These are phyloP conservation scores for Rhododendron simsii DNA, from an alignment of 148 eudicot species.

Conservation along the genomic window DNA sequence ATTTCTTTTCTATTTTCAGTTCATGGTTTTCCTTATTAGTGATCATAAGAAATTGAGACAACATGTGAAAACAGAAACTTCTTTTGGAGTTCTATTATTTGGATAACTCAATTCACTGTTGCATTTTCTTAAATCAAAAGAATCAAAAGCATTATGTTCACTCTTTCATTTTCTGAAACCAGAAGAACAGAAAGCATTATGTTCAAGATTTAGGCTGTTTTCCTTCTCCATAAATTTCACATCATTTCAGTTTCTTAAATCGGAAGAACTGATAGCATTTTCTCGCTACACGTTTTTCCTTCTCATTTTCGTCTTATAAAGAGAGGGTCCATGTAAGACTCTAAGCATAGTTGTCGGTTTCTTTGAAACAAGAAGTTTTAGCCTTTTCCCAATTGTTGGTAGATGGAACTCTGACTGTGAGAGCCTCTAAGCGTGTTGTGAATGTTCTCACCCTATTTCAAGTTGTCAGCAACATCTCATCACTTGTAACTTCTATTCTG, in stretches of 20 bases:
- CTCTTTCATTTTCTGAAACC: background rate
- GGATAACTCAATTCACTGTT: background rate
- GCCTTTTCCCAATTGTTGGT: background rate
- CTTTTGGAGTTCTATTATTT: background rate
- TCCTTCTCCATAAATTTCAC: background rate
- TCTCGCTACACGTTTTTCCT: background rate
- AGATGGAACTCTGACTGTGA: background rate
- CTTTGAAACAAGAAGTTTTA: slow-evolving; percentile 7
- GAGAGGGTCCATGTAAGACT: background rate
- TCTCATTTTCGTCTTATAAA: background rate
- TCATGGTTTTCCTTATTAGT: background rate
- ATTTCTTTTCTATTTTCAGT: too few species aligned
- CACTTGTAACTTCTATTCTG: background rate
- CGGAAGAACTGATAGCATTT: background rate
- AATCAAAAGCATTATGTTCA: too few species aligned
- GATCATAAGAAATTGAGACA: background rate
- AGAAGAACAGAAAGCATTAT: too few species aligned
- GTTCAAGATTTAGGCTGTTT: background rate
- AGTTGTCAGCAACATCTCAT: background rate
- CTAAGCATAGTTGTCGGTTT: background rate
- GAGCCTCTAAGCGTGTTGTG: background rate
- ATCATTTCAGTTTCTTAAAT: background rate
- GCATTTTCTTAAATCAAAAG: too few species aligned
- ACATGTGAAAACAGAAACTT: background rate
- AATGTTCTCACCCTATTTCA: slow-evolving; percentile 13